phyloP scores from a whole-genome alignment of 352 stramenopile species.

The Phytophthora europaea region DNA sequence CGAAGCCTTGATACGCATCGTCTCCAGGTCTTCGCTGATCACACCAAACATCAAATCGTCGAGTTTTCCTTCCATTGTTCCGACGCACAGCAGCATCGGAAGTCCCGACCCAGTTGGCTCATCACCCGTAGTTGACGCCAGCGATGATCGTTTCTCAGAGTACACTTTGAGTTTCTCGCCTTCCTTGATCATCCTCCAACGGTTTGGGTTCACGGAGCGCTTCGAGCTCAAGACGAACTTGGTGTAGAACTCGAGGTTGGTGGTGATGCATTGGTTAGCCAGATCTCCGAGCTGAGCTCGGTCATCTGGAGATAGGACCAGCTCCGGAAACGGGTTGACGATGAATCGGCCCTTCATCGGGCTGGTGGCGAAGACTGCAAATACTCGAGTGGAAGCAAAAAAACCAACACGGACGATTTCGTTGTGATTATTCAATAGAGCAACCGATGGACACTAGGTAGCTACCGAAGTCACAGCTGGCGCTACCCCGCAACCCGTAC shows the following conservation, averaged over 20 bases:
- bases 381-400: background rate
- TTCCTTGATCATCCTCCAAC: conserved; percentile 37
- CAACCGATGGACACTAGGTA: background rate
- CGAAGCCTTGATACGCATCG: conserved; percentile 48
- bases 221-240: conserved; percentile 16
- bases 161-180: conserved; percentile 35
- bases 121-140: conserved; percentile 21
- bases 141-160: conserved; percentile 16
- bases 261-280: conserved; percentile 34
- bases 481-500: conserved; percentile 25
- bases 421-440: background rate
- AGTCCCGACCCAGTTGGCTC: background rate
- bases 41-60: background rate
- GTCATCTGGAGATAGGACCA: conserved; percentile 20
- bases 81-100: background rate
- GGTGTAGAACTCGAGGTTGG: conserved; percentile 25
- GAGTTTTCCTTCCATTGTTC: background rate
- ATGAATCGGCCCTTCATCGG: conserved; percentile 41
- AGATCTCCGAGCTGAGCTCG: conserved; percentile 25
- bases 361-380: background rate
- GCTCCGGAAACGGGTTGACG: conserved; percentile 37
- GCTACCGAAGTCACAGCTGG: conserved; percentile 14
- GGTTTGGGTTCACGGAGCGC: conserved; percentile 18
- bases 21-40: background rate
- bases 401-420: no score